Conservation (phyloP, 306 rosid species). For the Styphnolobium japonicum region DNA sequence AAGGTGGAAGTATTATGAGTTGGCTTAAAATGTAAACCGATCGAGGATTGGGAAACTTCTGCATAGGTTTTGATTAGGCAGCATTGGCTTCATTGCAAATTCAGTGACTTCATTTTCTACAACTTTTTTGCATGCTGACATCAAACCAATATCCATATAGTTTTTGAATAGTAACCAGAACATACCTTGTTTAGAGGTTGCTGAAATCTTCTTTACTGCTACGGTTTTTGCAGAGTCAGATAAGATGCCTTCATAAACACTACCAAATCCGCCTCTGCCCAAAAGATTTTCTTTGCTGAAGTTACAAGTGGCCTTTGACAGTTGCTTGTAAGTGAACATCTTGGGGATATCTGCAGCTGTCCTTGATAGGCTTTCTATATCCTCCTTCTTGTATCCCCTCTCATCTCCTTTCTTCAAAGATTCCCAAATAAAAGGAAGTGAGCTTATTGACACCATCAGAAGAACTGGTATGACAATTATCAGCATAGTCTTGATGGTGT, state of each 20-base stretch:
- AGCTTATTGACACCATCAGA: background rate
- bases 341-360: conserved; percentile 39
- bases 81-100: background rate
- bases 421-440: conserved; percentile 25
- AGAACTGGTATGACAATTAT: conserved; percentile 24
- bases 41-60: background rate
- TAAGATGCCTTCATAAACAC: conserved; percentile 53
- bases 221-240: conserved; percentile 29
- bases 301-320: conserved; percentile 41
- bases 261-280: conserved; percentile 56
- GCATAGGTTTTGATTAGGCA: background rate
- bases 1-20: background rate
- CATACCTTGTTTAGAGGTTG: conserved; percentile 58
- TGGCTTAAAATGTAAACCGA: background rate
- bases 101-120: background rate
- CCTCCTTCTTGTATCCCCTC: conserved; percentile 14
- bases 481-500: conserved; percentile 29
- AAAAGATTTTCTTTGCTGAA: conserved; percentile 51
- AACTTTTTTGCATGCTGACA: background rate
- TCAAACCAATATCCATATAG: background rate
- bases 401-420: conserved; percentile 26
- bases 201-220: conserved; percentile 58
- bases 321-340: conserved; percentile 43
- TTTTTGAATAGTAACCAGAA: background rate
- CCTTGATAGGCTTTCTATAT: conserved; percentile 41